Percentiles rank a stretch among this genome's conserved stretches.
Evolutionary conservation across 495 filamentous ascomycete species (phyloP).

Genomic region (Peziza echinospora): DNA sequence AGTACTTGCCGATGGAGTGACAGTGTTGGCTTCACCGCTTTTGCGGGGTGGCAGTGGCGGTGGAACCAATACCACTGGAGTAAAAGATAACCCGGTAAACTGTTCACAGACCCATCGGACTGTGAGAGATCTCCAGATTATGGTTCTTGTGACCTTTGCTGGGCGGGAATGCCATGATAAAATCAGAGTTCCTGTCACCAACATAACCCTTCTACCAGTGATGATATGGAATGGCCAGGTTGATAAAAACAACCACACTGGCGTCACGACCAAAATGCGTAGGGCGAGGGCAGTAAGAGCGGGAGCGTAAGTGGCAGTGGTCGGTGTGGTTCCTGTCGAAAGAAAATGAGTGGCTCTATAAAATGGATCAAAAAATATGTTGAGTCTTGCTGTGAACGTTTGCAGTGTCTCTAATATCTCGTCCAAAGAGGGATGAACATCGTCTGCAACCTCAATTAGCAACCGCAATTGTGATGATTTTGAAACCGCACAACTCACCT

Average conservation of each 20-base stretch:
- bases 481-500: constrained; percentile 2
- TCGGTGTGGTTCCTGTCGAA: constrained; percentile 74
- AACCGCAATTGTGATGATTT: neutral
- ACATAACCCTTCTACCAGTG: constrained; percentile 61
- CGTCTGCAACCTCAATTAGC: constrained; percentile 7
- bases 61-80: constrained; percentile 18
- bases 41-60: constrained; percentile 14
- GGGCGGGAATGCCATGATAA: constrained; percentile 83
- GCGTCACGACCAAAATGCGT: constrained; percentile 67
- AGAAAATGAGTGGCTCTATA: constrained; percentile 36
- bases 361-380: constrained; percentile 66
- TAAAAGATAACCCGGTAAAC: constrained; percentile 62
- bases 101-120: constrained; percentile 43
- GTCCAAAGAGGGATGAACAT: constrained; percentile 47
- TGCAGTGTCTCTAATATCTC: constrained; percentile 88
- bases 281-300: constrained; percentile 76
- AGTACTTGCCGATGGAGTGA: constrained; percentile 5
- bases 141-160: constrained; percentile 59
- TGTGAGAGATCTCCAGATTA: constrained; percentile 70
- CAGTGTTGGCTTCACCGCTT: constrained; percentile 6
- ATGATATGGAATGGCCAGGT: constrained; percentile 59
- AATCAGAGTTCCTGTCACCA: constrained; percentile 56
- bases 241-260: constrained; percentile 65
- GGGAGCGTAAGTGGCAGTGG: constrained; percentile 78
- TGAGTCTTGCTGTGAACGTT: constrained; percentile 71